Conservation (phyloP, 2,329 filamentous ascomycete species). For the Alternaria arborescens region DNA sequence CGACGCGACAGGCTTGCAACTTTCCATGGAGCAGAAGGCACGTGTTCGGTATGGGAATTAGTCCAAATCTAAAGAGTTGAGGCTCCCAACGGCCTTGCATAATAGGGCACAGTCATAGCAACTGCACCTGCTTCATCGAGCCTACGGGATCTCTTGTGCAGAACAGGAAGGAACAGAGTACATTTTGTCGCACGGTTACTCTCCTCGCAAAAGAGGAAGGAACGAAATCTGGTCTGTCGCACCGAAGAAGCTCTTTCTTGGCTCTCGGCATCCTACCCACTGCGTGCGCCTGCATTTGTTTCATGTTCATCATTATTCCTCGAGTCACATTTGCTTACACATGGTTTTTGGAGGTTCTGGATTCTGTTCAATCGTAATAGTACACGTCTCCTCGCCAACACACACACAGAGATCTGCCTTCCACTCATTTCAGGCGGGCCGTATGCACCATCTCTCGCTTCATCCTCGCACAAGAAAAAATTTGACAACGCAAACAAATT, state of each 20-base stretch:
- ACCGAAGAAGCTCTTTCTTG: not conserved
- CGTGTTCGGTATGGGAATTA: not conserved
- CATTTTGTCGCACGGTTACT: not conserved
- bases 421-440: not conserved
- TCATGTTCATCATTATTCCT: slow-evolving; percentile 1
- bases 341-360: slow-evolving; percentile 1
- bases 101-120: not conserved
- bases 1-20: not conserved
- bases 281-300: not conserved
- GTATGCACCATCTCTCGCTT: slow-evolving; percentile 23
- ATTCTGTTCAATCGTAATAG: slow-evolving; percentile 20
- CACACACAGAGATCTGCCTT: not conserved
- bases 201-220: slow-evolving; percentile 17
- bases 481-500: slow-evolving; percentile 13
- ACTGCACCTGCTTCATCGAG: slow-evolving; percentile 21
- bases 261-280: not conserved
- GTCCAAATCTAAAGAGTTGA: not conserved
- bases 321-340: not conserved
- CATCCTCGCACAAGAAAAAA: slow-evolving; percentile 18
- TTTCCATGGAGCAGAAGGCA: not conserved
- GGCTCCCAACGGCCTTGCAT: slow-evolving; percentile 11
- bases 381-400: slow-evolving; percentile 12
- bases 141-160: slow-evolving; percentile 12
- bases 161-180: slow-evolving; percentile 16
- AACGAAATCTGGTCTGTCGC: not conserved